Percentiles rank a stretch among this genome's conserved stretches.
Evolutionary conservation across 2,329 filamentous ascomycete species (phyloP).

Genomic region (Alternaria sp.): DNA sequence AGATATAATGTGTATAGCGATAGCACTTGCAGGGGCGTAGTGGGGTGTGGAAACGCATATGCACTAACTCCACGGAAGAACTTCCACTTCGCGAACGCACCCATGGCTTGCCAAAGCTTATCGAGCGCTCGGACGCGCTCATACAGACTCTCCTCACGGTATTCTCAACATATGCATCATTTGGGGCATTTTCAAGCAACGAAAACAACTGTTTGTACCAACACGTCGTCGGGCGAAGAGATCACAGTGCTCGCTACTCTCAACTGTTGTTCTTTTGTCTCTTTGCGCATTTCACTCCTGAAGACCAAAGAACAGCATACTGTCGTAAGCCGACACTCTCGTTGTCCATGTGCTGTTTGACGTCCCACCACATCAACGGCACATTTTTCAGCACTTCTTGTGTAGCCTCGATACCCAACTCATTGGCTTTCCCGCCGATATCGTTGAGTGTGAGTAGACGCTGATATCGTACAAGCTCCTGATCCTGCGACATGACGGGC

Average conservation of each 20-base stretch:
- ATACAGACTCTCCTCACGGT: not conserved
- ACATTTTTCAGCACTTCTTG: not conserved
- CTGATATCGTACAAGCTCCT: not conserved
- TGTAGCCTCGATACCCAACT: not conserved
- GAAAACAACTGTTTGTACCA: not conserved
- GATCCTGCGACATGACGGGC: not conserved
- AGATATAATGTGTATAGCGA: not conserved
- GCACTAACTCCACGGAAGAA: not conserved
- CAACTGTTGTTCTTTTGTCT: not conserved
- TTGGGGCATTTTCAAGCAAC: not conserved
- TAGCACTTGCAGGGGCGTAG: not conserved
- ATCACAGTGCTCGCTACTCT: not conserved
- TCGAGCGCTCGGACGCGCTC: not conserved
- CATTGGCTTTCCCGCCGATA: not conserved
- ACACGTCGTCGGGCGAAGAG: not conserved
- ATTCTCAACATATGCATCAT: not conserved
- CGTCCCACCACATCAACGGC: not conserved
- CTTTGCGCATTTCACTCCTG: not conserved
- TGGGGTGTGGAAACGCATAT: not conserved
- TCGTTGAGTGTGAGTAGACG: not conserved
- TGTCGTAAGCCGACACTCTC: not conserved
- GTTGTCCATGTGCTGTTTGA: not conserved
- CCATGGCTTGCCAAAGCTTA: not conserved
- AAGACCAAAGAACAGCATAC: constrained; percentile 18
- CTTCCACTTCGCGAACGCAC: not conserved